phyloP scores from a whole-genome alignment of 768 basidiomycete species.

The Psilocybe azurescens region DNA sequence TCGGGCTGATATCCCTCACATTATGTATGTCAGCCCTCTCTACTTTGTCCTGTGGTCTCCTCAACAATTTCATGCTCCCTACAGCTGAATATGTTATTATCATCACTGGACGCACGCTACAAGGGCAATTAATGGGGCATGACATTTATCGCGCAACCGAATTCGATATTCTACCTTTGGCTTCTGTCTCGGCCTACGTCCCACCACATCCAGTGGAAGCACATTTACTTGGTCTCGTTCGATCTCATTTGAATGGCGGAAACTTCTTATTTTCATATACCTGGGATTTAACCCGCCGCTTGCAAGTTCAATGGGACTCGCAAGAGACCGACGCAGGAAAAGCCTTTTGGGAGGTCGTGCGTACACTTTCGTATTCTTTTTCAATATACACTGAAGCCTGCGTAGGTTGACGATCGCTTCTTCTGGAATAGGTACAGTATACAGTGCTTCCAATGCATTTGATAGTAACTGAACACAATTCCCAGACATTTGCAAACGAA shows the following conservation, averaged over 20 bases:
- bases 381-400: neutral
- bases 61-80: conserved; percentile 1
- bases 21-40: conserved; percentile 55
- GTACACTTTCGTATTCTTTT: conserved; percentile 28
- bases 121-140: conserved; percentile 80
- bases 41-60: neutral
- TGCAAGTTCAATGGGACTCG: conserved; percentile 81
- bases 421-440: conserved; percentile 90
- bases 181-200: conserved; percentile 65
- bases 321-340: conserved; percentile 55
- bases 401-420: conserved; percentile 91
- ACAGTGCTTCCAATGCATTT: neutral
- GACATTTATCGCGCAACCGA: conserved; percentile 90
- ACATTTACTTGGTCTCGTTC: conserved; percentile 85
- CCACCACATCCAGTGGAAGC: conserved; percentile 87
- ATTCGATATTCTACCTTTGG: conserved; percentile 89
- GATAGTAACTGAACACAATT: neutral
- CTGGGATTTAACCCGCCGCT: conserved; percentile 85
- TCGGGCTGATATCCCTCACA: conserved; percentile 78
- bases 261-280: conserved; percentile 89
- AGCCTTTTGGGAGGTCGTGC: conserved; percentile 80
- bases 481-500: conserved; percentile 59
- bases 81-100: conserved; percentile 94
- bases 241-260: conserved; percentile 81
- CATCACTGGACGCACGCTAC: conserved; percentile 81